A percentile compares a stretch with the other conserved stretches of the same genome.
These are phyloP conservation scores for Ambrosiella beaveri DNA, from an alignment of 2,329 filamentous ascomycete genomes.

Conservation along the genomic window DNA sequence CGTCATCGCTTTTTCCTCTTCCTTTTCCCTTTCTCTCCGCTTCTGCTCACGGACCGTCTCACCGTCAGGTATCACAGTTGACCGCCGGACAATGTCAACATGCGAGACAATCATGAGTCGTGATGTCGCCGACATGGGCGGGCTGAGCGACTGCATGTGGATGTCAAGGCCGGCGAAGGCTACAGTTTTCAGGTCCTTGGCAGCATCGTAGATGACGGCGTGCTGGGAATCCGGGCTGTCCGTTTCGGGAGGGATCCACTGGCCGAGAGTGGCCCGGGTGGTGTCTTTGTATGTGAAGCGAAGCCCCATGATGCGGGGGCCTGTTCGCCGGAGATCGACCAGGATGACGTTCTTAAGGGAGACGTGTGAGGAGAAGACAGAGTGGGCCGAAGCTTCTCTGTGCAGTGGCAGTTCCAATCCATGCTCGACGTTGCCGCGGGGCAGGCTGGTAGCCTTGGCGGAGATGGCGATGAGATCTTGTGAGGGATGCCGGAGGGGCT, in stretches of 20 bases:
- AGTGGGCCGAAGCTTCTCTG: neutral
- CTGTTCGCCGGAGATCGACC: slow-evolving; percentile 2
- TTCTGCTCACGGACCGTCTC: neutral
- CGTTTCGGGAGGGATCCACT: slow-evolving; percentile 8
- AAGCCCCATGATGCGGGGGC: slow-evolving; percentile 4
- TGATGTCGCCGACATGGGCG: slow-evolving; percentile 4
- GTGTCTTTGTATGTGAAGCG: slow-evolving; percentile 6
- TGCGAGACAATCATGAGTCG: slow-evolving; percentile 4
- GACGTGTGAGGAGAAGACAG: slow-evolving; percentile 1
- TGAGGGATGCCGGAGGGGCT: neutral
- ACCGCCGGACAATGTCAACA: slow-evolving; percentile 3
- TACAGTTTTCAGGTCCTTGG: neutral
- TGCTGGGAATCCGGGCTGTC: slow-evolving; percentile 4
- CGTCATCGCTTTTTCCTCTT: neutral
- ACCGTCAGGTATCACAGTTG: neutral
- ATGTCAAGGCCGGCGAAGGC: slow-evolving; percentile 1
- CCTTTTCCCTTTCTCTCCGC: neutral
- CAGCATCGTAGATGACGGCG: slow-evolving; percentile 1
- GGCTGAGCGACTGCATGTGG: slow-evolving; percentile 7
- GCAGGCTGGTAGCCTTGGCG: neutral
- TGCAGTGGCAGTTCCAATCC: neutral
- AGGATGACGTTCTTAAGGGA: neutral
- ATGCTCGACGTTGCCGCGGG: neutral
- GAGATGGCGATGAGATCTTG: neutral
- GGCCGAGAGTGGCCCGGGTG: slow-evolving; percentile 5